Base-by-base conservation (phyloP, 257 asterid genomes). In the Verbena officinalis region DNA sequence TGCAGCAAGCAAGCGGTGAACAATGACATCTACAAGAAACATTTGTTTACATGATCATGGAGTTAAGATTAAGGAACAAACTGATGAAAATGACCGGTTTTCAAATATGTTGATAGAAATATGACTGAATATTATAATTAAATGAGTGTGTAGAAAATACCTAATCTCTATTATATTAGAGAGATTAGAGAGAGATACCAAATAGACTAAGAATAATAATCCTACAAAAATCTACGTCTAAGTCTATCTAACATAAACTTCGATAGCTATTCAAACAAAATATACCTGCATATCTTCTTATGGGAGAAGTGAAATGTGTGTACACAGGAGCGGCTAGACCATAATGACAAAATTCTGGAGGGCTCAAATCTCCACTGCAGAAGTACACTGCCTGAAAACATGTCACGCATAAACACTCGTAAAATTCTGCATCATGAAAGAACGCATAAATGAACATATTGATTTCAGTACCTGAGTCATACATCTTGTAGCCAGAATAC, bases 301-400 rank as follows among this genome's bases (percentile, higher is more conserved):
- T 90, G 44, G 99, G 99, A 68, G 99, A 94, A 71, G 99, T 94
- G 82, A 94, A 94, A 82, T 94, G 99, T 56, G 99, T 94, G 75
- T 94, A 94, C 16, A 90, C 64, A 15, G 96, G 93, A 38, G 97
- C 77, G 59, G 97, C 97, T 68, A 94, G 96, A 76, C 99, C 99
- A 71, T 94, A 90, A 74, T 94, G 99, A 64, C 42, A 65, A 72
- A 84, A 90, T 74, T 94, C 99, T 15, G 95, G 93, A 46, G 95
- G 93, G 70, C 86, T 94, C 57, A 94, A 86, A 81, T 94, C 97
- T 75, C 97, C 97, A 73, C 97, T 88, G 68, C 97, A 86, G 57
- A 94, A 94, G 84, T 94, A 94, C 68, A 94, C 96, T 31, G 99
- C 99, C 97, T 93, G 87, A 63, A 73, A 53, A 71, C 67, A 19